Evolutionary conservation across 352 stramenopile species (phyloP).

Genomic region (Globisporangium parvum): DNA sequence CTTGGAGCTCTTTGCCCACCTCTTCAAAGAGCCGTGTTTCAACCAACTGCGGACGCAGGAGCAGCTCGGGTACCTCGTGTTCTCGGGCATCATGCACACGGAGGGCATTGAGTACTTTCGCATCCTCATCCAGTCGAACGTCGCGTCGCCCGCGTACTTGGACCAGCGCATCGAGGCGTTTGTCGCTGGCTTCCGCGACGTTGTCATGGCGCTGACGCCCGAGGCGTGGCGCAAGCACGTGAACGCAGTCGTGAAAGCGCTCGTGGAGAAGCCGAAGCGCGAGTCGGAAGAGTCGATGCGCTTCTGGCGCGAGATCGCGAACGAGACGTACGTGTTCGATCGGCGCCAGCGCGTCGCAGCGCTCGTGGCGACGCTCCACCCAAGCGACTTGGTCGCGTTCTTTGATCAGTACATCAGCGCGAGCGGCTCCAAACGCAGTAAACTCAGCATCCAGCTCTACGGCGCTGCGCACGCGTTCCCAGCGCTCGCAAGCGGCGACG

Average conservation of each 20-base stretch:
- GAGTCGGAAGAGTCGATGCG: constrained; percentile 61
- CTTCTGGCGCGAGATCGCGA: constrained; percentile 59
- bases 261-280: constrained; percentile 61
- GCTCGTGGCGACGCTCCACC: constrained; percentile 22
- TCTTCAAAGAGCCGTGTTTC: constrained; percentile 58
- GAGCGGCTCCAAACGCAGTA: constrained; percentile 23
- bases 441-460: constrained; percentile 57
- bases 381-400: constrained; percentile 54
- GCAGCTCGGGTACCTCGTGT: constrained; percentile 68
- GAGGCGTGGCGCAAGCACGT: constrained; percentile 46
- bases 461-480: constrained; percentile 37
- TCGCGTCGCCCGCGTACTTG: constrained; percentile 53
- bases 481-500: constrained; percentile 8
- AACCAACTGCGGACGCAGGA: constrained; percentile 58
- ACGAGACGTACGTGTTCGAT: constrained; percentile 71
- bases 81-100: constrained; percentile 37
- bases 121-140: constrained; percentile 74
- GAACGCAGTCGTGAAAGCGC: constrained; percentile 51
- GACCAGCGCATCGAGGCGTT: constrained; percentile 71
- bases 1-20: constrained; percentile 47
- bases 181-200: constrained; percentile 27
- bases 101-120: constrained; percentile 59
- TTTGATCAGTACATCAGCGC: constrained; percentile 47
- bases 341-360: constrained; percentile 14
- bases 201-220: constrained; percentile 24